phyloP scores from a whole-genome alignment of 2,329 filamentous ascomycete genomes.

The Aureobasidium sp. region DNA sequence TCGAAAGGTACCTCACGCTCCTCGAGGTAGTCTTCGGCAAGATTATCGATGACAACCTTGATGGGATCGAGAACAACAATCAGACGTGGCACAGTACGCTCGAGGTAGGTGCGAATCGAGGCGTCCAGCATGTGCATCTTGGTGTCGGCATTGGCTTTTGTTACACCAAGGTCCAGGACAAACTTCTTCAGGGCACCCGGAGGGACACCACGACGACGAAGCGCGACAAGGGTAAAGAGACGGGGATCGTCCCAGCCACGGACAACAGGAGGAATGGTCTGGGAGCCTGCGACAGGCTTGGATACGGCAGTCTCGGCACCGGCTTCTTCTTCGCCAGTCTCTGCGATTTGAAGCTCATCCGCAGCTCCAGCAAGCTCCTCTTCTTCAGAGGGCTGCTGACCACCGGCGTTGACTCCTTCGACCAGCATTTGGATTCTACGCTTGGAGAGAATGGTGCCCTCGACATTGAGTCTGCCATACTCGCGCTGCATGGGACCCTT shows the following conservation, averaged over 20 bases:
- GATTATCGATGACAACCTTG: constrained; percentile 72
- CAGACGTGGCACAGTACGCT: constrained; percentile 77
- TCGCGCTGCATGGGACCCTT: constrained; percentile 79
- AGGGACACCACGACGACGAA: constrained; percentile 78
- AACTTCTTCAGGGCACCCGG: constrained; percentile 85
- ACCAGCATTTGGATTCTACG: constrained; percentile 76
- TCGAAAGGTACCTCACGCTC: constrained; percentile 71
- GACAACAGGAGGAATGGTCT: constrained; percentile 50
- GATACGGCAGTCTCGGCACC: constrained; percentile 20
- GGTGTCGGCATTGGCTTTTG: constrained; percentile 72
- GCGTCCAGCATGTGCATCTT: constrained; percentile 79
- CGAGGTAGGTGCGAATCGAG: constrained; percentile 76
- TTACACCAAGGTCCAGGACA: constrained; percentile 85
- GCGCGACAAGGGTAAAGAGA: constrained; percentile 77
- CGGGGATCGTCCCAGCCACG: constrained; percentile 87
- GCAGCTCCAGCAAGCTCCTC: constrained; percentile 26
- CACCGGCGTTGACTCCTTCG: constrained; percentile 47
- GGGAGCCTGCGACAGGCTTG: constrained; percentile 19
- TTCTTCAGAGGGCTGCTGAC: constrained; percentile 19
- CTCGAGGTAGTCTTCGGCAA: constrained; percentile 58
- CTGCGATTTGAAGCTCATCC: constrained; percentile 36
- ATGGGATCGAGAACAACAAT: constrained; percentile 87
- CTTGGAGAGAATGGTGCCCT: constrained; percentile 82
- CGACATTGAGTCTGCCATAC: constrained; percentile 70
- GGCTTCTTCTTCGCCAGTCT: constrained; percentile 34